A percentile compares a stretch with the other conserved stretches of the same genome.
These are phyloP conservation scores for Cercospora sojina DNA, from an alignment of 2,329 filamentous ascomycete genomes.

Conservation along the genomic window DNA sequence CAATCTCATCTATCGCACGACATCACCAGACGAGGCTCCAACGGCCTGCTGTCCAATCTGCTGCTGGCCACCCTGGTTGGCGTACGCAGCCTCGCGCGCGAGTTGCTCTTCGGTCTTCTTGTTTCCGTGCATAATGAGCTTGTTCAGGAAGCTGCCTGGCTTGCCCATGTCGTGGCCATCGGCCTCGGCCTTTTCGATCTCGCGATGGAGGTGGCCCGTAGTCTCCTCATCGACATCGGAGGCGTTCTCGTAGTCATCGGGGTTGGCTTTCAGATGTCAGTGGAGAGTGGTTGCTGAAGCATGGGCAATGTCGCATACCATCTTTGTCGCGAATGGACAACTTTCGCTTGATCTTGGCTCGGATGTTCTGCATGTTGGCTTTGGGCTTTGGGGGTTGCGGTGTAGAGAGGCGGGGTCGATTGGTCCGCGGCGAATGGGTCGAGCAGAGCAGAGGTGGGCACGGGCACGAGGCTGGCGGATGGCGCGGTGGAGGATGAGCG, in stretches of 20 bases:
- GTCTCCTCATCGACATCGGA: slow-evolving; percentile 42
- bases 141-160: slow-evolving; percentile 40
- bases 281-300: neutral
- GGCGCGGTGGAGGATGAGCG: neutral
- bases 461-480: neutral
- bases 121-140: slow-evolving; percentile 41
- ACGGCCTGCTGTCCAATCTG: slow-evolving; percentile 8
- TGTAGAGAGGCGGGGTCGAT: slow-evolving; percentile 8
- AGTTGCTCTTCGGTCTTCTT: slow-evolving; percentile 43
- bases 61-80: slow-evolving; percentile 11
- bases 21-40: slow-evolving; percentile 1
- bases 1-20: slow-evolving; percentile 4
- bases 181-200: slow-evolving; percentile 39
- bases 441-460: neutral
- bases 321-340: slow-evolving; percentile 42
- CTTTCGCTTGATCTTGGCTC: slow-evolving; percentile 41
- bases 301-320: slow-evolving; percentile 26
- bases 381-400: neutral
- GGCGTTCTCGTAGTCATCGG: slow-evolving; percentile 35
- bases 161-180: slow-evolving; percentile 36
- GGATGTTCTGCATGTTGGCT: slow-evolving; percentile 38
- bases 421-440: neutral
- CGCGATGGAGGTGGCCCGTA: slow-evolving; percentile 38
- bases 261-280: slow-evolving; percentile 27
- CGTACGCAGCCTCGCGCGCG: slow-evolving; percentile 23